Percentiles rank a stretch among this genome's conserved stretches.
Conservation (phyloP, 108 stramenopile species). For the Nitzschia putrida region DNA sequence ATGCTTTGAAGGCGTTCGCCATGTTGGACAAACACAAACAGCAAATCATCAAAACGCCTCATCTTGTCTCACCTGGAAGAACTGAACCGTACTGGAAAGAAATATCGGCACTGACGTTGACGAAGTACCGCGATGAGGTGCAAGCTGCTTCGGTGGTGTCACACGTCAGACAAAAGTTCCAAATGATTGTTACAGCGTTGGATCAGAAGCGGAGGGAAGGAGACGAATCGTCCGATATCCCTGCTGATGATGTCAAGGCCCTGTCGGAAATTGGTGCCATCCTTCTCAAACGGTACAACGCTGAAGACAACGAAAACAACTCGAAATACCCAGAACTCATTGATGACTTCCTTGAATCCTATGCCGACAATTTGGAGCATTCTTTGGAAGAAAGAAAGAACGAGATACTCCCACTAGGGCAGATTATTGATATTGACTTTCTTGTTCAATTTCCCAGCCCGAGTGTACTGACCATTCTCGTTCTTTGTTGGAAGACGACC, state of each 20-base stretch:
- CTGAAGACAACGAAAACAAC: slow-evolving; percentile 29
- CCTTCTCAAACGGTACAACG: slow-evolving; percentile 65
- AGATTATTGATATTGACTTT: neutral
- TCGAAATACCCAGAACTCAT: slow-evolving; percentile 67
- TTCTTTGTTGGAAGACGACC: slow-evolving; percentile 33
- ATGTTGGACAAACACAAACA: slow-evolving; percentile 1
- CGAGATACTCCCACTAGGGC: slow-evolving; percentile 6
- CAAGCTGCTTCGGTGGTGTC: slow-evolving; percentile 78
- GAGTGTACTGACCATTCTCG: slow-evolving; percentile 47
- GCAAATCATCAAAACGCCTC: slow-evolving; percentile 55
- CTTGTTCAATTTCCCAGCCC: slow-evolving; percentile 30
- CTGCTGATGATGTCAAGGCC: slow-evolving; percentile 33
- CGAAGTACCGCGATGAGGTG: slow-evolving; percentile 59
- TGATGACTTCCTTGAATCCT: slow-evolving; percentile 57
- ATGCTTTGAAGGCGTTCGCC: slow-evolving; percentile 41
- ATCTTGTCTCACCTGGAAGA: slow-evolving; percentile 63
- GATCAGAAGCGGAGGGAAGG: neutral
- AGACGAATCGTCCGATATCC: neutral
- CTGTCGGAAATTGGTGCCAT: slow-evolving; percentile 53
- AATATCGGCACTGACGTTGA: slow-evolving; percentile 51
- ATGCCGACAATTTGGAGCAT: slow-evolving; percentile 38
- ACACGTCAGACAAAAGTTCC: slow-evolving; percentile 57
- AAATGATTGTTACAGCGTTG: slow-evolving; percentile 31
- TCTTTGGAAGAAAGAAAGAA: no score
- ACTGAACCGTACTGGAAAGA: slow-evolving; percentile 65